These are phyloP conservation scores for Aeschynomene evenia DNA, from an alignment of 306 rosid genomes.

Conservation along the genomic window DNA sequence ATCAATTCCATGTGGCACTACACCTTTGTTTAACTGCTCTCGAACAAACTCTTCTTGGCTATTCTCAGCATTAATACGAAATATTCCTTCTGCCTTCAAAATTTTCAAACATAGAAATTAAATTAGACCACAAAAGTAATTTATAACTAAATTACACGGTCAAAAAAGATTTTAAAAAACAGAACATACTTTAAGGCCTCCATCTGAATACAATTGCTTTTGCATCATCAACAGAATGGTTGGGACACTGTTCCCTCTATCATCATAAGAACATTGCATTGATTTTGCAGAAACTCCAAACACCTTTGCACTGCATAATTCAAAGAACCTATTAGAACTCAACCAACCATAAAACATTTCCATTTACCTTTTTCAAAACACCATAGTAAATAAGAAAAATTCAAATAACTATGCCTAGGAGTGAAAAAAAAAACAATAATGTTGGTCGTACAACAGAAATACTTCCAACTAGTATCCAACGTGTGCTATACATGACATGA, in stretches of 20 bases:
- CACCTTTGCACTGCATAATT: conserved; percentile 69
- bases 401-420: neutral
- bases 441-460: too few species aligned
- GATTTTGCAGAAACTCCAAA: conserved; percentile 93
- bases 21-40: conserved; percentile 65
- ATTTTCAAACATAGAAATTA: conserved; percentile 31
- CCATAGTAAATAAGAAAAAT: neutral
- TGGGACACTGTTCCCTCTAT: conserved; percentile 83
- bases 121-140: conserved; percentile 25
- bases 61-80: conserved; percentile 77
- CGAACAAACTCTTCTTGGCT: conserved; percentile 75
- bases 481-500: too few species aligned
- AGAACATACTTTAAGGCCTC: conserved; percentile 70
- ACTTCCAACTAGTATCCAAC: too few species aligned
- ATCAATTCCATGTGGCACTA: conserved; percentile 83
- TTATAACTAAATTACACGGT: neutral
- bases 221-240: conserved; percentile 91
- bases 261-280: conserved; percentile 87
- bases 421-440: neutral
- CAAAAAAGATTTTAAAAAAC: neutral
- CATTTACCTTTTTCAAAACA: neutral
- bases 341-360: too few species aligned
- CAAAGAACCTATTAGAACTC: too few species aligned
- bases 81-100: conserved; percentile 83
- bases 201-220: conserved; percentile 71